Evolutionary conservation across 805 yeast species (phyloP), one percentile per base, ranked within the genome.

Genomic region (Teunomyces kruisii): DNA sequence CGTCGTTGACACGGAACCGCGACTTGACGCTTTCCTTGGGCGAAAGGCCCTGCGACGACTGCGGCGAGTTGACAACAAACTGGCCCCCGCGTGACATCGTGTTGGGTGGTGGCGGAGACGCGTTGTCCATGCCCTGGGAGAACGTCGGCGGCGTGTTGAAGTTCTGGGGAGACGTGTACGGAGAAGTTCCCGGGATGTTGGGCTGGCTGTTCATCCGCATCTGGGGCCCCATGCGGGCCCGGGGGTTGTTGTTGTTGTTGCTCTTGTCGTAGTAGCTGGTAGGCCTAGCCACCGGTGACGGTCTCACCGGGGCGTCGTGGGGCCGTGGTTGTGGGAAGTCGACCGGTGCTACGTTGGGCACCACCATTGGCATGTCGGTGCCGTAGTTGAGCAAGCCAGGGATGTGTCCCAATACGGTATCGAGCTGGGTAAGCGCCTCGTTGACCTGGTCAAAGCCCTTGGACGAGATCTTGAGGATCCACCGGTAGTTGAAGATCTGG

Each of bases 371-470:
- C 32, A 68, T 56, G 22, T 68, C 74, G 1, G 59, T 53, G 42
- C 61, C 60, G 14, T 73, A 76, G 40, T 57, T 68, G 33, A 79
- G 59, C 28, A 84, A 62, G 0, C 89, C 91, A 0, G 96, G 96
- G 14, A 91, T 81, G 46, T 88, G 88, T 17, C 76, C 74, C 42
- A 88, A 67, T 2, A 91, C 77, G 51, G 85, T 74, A 55, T 89
- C 92, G 45, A 91, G 78, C 55, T 83, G 79, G 41, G 74, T 72
- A 36, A 90, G 65, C 0, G 97, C 96, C 43, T 77, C 79, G n/a
- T 80, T 79, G 28, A 88, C 88, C 49, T 87, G 91, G 26, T 80
- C 86, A 58, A 88, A 89, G 26, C 88, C 84, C 51, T 83, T 83
- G 3, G 94, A 78, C 35, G 88, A 80, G 22, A 85, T 82, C 58